These are phyloP conservation scores for Globisporangium iwayamae DNA, from an alignment of 352 stramenopile genomes.

Conservation along the genomic window DNA sequence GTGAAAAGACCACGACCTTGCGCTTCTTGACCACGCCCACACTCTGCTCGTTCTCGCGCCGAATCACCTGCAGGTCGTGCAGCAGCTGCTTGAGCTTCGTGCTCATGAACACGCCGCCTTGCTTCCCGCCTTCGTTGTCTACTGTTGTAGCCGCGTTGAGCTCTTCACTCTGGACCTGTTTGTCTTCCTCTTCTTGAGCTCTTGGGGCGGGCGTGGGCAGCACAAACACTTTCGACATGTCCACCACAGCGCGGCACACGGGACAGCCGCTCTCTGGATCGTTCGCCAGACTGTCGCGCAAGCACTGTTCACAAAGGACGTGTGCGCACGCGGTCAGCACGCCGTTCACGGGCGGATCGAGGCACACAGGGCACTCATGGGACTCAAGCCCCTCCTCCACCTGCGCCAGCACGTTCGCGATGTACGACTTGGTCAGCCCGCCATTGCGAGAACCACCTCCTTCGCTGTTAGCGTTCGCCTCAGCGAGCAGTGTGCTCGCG, in stretches of 20 bases:
- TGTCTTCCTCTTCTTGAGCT: constrained; percentile 7
- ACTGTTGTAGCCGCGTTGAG: background rate
- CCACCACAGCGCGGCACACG: constrained; percentile 68
- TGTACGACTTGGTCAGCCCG: constrained; percentile 49
- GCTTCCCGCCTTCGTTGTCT: background rate
- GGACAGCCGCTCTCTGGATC: constrained; percentile 69
- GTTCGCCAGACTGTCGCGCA: constrained; percentile 53
- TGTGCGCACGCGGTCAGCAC: constrained; percentile 87
- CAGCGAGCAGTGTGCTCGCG: background rate
- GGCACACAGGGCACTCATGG: constrained; percentile 84
- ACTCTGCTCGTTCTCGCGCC: constrained; percentile 37
- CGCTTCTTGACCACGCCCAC: constrained; percentile 27
- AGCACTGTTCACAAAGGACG: constrained; percentile 76
- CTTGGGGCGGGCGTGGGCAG: constrained; percentile 26
- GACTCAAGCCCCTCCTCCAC: constrained; percentile 73
- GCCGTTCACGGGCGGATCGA: constrained; percentile 60
- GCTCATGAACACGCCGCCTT: constrained; percentile 46
- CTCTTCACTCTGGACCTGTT: background rate
- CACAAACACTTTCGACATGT: constrained; percentile 56
- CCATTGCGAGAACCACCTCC: background rate
- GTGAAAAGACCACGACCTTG: constrained; percentile 89
- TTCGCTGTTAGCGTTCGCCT: background rate
- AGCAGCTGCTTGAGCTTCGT: constrained; percentile 68
- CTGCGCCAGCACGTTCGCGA: constrained; percentile 73
- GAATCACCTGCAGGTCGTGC: constrained; percentile 57